Percentiles rank a stretch among this genome's conserved stretches.
These are phyloP conservation scores for Sutorius australiensis DNA, from an alignment of 768 basidiomycete species.

Conservation along the genomic window DNA sequence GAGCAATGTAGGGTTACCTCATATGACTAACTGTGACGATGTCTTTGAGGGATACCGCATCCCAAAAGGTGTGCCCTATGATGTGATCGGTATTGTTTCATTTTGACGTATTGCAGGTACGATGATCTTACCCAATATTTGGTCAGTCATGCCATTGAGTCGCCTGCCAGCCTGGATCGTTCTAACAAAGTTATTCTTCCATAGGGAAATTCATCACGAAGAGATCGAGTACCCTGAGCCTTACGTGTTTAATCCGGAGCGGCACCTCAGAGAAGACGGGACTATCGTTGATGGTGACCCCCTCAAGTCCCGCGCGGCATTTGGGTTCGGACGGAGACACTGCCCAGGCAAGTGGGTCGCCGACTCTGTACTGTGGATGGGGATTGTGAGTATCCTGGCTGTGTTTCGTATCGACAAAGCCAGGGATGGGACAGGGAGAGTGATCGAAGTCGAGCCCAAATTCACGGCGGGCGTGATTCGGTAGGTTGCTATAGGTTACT, in stretches of 20 bases:
- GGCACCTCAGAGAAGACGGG: conserved; percentile 24
- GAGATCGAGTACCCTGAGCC: conserved; percentile 28
- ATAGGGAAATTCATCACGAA: conserved; percentile 31
- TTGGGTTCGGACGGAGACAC: conserved; percentile 31
- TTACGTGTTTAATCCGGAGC: conserved; percentile 25
- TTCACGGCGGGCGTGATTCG: conserved; percentile 32
- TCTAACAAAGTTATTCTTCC: background rate
- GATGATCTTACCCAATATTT: conserved; percentile 29
- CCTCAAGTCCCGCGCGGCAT: conserved; percentile 24
- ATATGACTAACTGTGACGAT: conserved; percentile 36
- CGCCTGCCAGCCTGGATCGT: background rate
- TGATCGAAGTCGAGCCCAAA: conserved; percentile 24
- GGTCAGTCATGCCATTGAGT: conserved; percentile 15
- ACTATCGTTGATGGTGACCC: conserved; percentile 21
- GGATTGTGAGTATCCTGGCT: conserved; percentile 28
- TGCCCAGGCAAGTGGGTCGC: conserved; percentile 32
- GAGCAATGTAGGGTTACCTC: conserved; percentile 23
- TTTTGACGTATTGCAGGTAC: conserved; percentile 17
- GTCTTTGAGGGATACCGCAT: conserved; percentile 41
- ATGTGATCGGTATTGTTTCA: background rate
- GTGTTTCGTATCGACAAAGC: conserved; percentile 20
- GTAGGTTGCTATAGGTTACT: conserved; percentile 28
- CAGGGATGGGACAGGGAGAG: conserved; percentile 24
- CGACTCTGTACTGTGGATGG: conserved; percentile 31
- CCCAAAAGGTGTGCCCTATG: conserved; percentile 30